phyloP scores from a whole-genome alignment of 2,329 filamentous ascomycete species.

The Cercospora janseana region DNA sequence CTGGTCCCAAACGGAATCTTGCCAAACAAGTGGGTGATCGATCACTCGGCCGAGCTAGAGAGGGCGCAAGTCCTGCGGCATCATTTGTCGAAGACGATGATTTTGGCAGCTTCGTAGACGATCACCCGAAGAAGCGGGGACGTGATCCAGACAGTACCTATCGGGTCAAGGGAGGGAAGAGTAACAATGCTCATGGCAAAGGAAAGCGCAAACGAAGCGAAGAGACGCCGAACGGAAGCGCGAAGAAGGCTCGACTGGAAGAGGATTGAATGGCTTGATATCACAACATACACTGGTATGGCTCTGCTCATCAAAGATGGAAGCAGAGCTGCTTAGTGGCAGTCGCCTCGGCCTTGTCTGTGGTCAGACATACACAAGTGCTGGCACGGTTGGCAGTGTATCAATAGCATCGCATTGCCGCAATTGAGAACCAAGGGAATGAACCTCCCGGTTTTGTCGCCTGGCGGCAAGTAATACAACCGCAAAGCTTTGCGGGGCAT shows the following conservation, averaged over 20 bases:
- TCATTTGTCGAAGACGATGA: conserved; percentile 42
- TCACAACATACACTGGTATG: background rate
- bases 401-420: too few relatives aligned
- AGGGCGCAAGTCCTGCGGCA: conserved; percentile 36
- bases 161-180: conserved; percentile 50
- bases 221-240: conserved; percentile 21
- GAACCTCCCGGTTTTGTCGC: too few relatives aligned
- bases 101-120: conserved; percentile 33
- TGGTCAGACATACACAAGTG: too few relatives aligned
- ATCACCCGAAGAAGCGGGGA: conserved; percentile 36
- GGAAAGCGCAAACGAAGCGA: conserved; percentile 36
- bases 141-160: conserved; percentile 45
- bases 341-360: background rate
- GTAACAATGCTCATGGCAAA: conserved; percentile 45
- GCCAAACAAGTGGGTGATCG: conserved; percentile 40
- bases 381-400: too few relatives aligned
- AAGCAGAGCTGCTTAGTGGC: background rate
- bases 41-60: conserved; percentile 38
- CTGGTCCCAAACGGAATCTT: conserved; percentile 31
- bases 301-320: background rate
- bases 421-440: too few relatives aligned
- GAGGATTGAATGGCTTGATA: conserved; percentile 6
- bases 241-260: conserved; percentile 30
- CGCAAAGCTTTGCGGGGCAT: too few relatives aligned
- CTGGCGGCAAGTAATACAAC: too few relatives aligned